phyloP scores from a whole-genome alignment of 148 eudicot species.

The Vaccinium myrtillus region DNA sequence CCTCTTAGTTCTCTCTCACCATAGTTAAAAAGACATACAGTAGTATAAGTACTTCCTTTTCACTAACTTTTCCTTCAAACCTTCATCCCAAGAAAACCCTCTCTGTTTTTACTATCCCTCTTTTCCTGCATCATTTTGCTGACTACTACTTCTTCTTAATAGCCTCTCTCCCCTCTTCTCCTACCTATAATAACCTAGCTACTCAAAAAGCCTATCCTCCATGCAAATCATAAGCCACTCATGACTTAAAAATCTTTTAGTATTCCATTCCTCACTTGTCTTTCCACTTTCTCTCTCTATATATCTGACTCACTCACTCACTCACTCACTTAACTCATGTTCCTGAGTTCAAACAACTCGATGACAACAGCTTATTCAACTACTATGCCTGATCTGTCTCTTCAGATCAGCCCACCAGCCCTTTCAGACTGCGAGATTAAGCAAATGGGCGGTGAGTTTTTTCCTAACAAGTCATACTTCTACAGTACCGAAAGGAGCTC shows the following conservation, averaged over 20 bases:
- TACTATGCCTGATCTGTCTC: conserved; percentile 62
- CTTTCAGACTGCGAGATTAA: conserved; percentile 21
- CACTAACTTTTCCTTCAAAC: conserved; percentile 35
- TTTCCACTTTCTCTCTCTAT: not conserved
- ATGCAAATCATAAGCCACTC: conserved; percentile 87
- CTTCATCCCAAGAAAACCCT: conserved; percentile 22
- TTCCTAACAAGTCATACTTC: not conserved
- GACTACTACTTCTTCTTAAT: conserved; percentile 13
- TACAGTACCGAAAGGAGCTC: conserved; percentile 17
- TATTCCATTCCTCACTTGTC: not conserved
- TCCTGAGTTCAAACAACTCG: conserved; percentile 23
- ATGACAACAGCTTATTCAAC: conserved; percentile 11
- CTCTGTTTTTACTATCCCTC: conserved; percentile 16
- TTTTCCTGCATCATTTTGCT: conserved; percentile 12
- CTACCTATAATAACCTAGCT: not conserved
- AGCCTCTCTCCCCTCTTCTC: not conserved
- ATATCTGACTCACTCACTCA: not conserved
- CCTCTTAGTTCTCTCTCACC: conserved; percentile 11
- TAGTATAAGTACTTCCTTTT: conserved; percentile 24
- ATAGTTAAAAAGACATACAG: conserved; percentile 28
- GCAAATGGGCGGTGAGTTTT: conserved; percentile 15
- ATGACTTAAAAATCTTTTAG: conserved; percentile 42
- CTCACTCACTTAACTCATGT: not conserved
- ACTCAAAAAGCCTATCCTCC: conserved; percentile 29
- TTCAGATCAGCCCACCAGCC: conserved; percentile 69